Evolutionary conservation across 768 basidiomycete genomes (phyloP).

Genomic region (Mycena kentingensis): DNA sequence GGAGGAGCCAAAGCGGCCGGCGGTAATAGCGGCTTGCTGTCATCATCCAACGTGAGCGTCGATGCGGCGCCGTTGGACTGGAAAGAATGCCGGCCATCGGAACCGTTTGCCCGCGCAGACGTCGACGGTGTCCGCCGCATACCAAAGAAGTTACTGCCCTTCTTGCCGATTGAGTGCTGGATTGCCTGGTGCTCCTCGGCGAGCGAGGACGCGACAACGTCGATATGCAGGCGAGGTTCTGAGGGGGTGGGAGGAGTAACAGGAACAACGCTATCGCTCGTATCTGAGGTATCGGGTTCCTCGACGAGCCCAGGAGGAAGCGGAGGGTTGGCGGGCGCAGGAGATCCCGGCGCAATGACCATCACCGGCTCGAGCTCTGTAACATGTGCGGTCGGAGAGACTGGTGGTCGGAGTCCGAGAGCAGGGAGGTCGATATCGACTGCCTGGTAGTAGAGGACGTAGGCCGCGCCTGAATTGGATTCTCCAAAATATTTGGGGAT

Average conservation of each 20-base stretch:
- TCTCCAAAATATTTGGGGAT: constrained; percentile 96
- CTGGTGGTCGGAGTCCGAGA: constrained; percentile 60
- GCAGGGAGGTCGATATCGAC: constrained; percentile 76
- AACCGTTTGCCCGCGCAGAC: constrained; percentile 24
- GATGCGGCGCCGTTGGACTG: constrained; percentile 18
- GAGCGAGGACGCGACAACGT: constrained; percentile 7
- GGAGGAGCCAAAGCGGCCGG: constrained; percentile 19
- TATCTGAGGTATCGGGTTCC: constrained; percentile 29
- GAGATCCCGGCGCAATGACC: constrained; percentile 24
- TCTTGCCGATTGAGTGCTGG: constrained; percentile 11
- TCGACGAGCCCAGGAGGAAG: constrained; percentile 35
- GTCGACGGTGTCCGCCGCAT: constrained; percentile 39
- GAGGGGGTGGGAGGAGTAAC: constrained; percentile 25
- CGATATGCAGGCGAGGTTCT: constrained; percentile 12
- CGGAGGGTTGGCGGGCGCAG: constrained; percentile 27
- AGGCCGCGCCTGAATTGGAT: constrained; percentile 82
- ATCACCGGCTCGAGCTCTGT: constrained; percentile 26
- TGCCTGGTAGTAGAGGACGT: constrained; percentile 97
- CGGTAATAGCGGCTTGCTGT: constrained; percentile 12
- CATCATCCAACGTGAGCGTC: constrained; percentile 11
- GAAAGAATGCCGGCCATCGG: constrained; percentile 31
- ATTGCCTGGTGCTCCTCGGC: constrained; percentile 6
- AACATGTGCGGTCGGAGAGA: constrained; percentile 28
- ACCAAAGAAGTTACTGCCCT: constrained; percentile 31
- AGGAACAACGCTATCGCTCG: constrained; percentile 29